Evolutionary conservation across 495 filamentous ascomycete genomes (phyloP).

Genomic region (Talaromyces borbonicus): DNA sequence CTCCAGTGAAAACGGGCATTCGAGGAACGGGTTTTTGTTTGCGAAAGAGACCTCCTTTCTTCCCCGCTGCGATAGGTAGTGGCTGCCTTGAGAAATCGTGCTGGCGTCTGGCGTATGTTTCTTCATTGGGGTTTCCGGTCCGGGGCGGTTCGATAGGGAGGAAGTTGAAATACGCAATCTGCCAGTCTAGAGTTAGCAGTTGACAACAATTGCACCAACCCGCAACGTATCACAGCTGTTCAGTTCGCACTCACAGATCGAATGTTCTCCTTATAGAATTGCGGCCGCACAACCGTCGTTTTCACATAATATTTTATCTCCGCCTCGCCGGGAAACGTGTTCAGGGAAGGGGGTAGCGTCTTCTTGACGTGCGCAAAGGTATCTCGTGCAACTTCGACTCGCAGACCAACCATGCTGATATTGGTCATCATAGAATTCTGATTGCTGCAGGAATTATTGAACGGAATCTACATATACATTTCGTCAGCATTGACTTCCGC

Average conservation of each 20-base stretch:
- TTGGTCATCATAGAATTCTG: slow-evolving; percentile 49
- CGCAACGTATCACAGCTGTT: not conserved
- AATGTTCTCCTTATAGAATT: slow-evolving; percentile 80
- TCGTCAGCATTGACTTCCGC: not conserved
- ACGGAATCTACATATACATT: slow-evolving; percentile 49
- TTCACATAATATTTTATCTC: slow-evolving; percentile 93
- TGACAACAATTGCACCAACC: slow-evolving; percentile 4
- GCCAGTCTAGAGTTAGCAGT: not conserved
- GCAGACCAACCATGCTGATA: slow-evolving; percentile 44
- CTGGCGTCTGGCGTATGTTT: slow-evolving; percentile 73
- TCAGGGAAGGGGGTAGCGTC: slow-evolving; percentile 80
- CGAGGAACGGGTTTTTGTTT: slow-evolving; percentile 18
- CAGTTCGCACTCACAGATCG: slow-evolving; percentile 40
- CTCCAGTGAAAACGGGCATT: slow-evolving; percentile 13
- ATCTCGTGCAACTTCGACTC: slow-evolving; percentile 47
- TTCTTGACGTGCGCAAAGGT: slow-evolving; percentile 62
- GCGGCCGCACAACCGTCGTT: slow-evolving; percentile 72
- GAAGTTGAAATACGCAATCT: slow-evolving; percentile 64
- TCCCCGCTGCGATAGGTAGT: slow-evolving; percentile 27
- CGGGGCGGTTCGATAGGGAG: slow-evolving; percentile 86
- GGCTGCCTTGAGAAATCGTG: slow-evolving; percentile 61
- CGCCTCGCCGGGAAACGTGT: slow-evolving; percentile 69
- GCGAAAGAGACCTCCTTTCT: slow-evolving; percentile 46
- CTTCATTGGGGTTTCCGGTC: slow-evolving; percentile 52
- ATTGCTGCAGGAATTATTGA: slow-evolving; percentile 77